Conservation (phyloP, 331 rosid species). For the Quercus lobata region DNA sequence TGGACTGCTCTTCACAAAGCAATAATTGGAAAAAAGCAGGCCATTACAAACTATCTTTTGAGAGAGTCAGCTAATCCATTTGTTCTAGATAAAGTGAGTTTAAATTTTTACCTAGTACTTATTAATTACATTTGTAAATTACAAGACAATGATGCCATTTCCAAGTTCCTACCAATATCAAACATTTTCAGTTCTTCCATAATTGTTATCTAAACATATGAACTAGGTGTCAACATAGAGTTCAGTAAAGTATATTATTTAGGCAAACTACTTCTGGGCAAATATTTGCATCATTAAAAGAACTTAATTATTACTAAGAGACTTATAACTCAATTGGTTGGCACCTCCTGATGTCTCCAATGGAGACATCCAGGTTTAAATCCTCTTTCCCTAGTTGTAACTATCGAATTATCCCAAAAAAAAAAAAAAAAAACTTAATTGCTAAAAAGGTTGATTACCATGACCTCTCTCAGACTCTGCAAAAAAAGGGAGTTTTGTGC, state of each 20-base stretch:
- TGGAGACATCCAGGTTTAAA: too few species aligned
- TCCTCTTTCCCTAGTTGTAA: too few species aligned
- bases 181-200: background rate
- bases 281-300: background rate
- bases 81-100: slow-evolving; percentile 72
- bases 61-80: slow-evolving; percentile 85
- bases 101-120: background rate
- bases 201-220: background rate
- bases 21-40: slow-evolving; percentile 77
- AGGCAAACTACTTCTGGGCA: background rate
- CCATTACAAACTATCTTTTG: slow-evolving; percentile 70
- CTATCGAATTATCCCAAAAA: too few species aligned
- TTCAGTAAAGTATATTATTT: background rate
- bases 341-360: too few species aligned
- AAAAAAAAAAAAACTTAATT: too few species aligned
- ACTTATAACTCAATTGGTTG: too few species aligned
- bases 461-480: too few species aligned
- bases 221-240: background rate
- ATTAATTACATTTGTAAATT: background rate
- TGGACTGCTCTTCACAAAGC: slow-evolving; percentile 83
- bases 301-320: background rate
- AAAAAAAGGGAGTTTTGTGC: too few species aligned
- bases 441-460: too few species aligned
- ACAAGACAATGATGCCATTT: background rate
- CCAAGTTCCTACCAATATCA: background rate